Conservation (phyloP, 352 stramenopile species). For the Pythium aphanidermatum region DNA sequence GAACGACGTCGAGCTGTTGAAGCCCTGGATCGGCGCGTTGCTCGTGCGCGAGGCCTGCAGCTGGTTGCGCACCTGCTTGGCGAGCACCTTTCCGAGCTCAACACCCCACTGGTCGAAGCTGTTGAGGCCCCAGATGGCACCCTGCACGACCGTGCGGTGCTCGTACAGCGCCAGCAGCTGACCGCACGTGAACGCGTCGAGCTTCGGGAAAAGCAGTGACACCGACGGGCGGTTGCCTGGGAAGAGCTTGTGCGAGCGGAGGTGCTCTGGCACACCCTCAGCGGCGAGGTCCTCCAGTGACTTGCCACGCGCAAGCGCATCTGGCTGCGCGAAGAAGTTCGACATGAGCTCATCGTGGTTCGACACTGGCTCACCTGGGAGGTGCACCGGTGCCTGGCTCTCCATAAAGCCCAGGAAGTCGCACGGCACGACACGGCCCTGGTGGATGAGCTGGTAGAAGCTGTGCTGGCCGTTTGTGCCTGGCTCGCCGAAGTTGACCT, state of each 20-base stretch:
- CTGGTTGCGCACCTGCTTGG: constrained; percentile 92
- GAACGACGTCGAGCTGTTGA: constrained; percentile 91
- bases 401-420: constrained; percentile 99
- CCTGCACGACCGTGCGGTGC: constrained; percentile 95
- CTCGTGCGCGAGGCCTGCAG: constrained; percentile 73
- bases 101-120: constrained; percentile 99
- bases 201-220: constrained; percentile 94
- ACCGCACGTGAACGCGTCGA: constrained; percentile 93
- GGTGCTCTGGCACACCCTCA: constrained; percentile 90
- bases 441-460: constrained; percentile 99
- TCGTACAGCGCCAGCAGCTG: constrained; percentile 98
- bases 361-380: constrained; percentile 83
- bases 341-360: constrained; percentile 99
- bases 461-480: constrained; percentile 98
- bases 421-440: constrained; percentile 94
- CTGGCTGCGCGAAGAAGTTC: constrained; percentile 99
- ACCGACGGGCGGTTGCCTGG: constrained; percentile 96
- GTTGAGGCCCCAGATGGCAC: constrained; percentile 98
- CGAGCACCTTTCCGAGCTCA: constrained; percentile 98
- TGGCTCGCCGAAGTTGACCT: constrained; percentile 97
- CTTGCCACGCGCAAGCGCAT: constrained; percentile 97
- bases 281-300: constrained; percentile 90
- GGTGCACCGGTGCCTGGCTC: constrained; percentile 85
- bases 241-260: constrained; percentile 96
- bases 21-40: constrained; percentile 83